These are phyloP conservation scores for Takakia lepidozioides DNA, from an alignment of 225 moss, liverwort and hornwort species.

Conservation along the genomic window DNA sequence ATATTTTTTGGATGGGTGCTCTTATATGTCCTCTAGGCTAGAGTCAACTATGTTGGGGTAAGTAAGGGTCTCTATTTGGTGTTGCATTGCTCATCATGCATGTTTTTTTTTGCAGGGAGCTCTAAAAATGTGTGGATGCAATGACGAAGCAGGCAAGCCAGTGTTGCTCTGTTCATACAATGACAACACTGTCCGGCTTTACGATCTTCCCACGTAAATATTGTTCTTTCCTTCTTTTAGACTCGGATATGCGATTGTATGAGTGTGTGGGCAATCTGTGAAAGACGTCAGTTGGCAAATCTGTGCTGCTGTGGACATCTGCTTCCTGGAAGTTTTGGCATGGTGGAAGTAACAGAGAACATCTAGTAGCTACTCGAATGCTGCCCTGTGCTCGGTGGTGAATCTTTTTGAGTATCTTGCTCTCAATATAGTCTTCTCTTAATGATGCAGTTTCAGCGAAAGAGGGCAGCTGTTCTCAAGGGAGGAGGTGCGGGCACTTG, in stretches of 20 bases:
- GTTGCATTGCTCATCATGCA: no score
- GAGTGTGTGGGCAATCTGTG: no score
- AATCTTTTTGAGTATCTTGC: not conserved
- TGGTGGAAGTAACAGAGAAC: no score
- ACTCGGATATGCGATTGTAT: no score
- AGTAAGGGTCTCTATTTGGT: no score
- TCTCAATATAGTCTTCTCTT: not conserved
- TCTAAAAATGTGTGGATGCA: slow-evolving; percentile 74
- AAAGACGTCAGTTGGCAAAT: no score
- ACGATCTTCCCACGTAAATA: slow-evolving; percentile 92
- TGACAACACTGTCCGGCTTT: slow-evolving; percentile 83
- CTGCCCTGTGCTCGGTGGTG: not conserved
- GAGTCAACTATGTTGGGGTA: no score
- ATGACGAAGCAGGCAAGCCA: slow-evolving; percentile 65
- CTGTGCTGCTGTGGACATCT: no score
- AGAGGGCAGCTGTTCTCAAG: slow-evolving; percentile 56
- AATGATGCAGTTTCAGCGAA: slow-evolving; percentile 33
- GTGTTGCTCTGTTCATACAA: slow-evolving; percentile 86
- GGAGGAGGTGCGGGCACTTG: slow-evolving; percentile 60
- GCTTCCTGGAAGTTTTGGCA: no score
- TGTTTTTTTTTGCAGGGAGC: slow-evolving; percentile 76
- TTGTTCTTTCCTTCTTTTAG: not conserved
- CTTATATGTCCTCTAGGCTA: no score
- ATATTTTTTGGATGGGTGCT: no score
- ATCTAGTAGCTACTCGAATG: not conserved